Evolutionary conservation across 345 rosid genomes (phyloP).

Genomic region (Anacardium occidentale): DNA sequence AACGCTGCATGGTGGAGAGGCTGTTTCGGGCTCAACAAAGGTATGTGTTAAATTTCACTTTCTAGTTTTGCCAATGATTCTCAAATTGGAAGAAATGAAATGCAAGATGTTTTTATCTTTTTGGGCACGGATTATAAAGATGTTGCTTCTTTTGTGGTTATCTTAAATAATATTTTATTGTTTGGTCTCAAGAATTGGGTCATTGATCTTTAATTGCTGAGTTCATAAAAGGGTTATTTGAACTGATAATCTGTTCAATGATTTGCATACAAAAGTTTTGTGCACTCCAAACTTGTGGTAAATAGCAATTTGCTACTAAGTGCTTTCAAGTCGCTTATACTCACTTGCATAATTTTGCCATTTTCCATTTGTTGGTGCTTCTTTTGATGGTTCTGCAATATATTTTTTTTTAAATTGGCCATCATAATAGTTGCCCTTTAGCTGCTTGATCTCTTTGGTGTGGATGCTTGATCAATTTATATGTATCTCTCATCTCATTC

Average conservation of each 20-base stretch:
- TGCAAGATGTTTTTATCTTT: not conserved
- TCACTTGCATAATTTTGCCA: not conserved
- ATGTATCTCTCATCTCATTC: not conserved
- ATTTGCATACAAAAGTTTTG: not conserved
- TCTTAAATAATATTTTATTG: not conserved
- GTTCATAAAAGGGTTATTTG: not conserved
- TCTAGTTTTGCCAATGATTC: not conserved
- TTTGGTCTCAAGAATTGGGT: not conserved
- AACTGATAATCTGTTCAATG: not conserved
- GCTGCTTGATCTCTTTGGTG: not conserved
- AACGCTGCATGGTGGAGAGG: conserved; percentile 29
- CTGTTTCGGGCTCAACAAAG: conserved; percentile 30
- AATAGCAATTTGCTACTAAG: not conserved
- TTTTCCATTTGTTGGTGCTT: not conserved
- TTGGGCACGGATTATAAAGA: not conserved
- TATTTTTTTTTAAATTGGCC: not conserved
- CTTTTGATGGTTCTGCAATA: not conserved
- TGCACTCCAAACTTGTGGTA: conserved; percentile 1
- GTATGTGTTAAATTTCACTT: conserved; percentile 19
- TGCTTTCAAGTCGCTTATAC: not conserved
- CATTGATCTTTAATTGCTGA: conserved; percentile 3
- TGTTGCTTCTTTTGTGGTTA: not conserved
- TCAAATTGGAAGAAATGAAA: not conserved
- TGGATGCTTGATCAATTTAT: not conserved
- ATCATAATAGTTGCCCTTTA: not conserved